These are phyloP conservation scores for Vanrija pseudolonga DNA, from an alignment of 1,284 basidiomycete genomes.

Conservation along the genomic window DNA sequence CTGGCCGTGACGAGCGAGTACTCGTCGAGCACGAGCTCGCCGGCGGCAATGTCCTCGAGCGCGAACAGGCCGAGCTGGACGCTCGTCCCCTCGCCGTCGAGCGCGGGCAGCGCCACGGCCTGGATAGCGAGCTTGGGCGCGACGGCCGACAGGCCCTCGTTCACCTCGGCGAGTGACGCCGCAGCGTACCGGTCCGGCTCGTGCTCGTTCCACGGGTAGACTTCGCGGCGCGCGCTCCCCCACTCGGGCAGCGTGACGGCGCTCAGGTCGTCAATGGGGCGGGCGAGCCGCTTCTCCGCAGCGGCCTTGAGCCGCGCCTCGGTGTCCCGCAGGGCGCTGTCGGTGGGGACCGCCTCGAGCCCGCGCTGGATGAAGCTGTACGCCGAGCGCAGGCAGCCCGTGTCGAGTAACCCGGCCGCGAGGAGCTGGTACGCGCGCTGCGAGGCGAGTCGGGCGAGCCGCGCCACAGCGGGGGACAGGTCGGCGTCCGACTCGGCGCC, in stretches of 20 bases:
- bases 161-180: conserved; percentile 9
- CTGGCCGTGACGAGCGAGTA: conserved; percentile 15
- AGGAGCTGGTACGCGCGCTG: conserved; percentile 9
- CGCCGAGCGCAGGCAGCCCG: conserved; percentile 8
- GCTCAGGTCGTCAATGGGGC: neutral
- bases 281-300: neutral
- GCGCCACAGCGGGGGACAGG: too few relatives aligned
- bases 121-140: conserved; percentile 15
- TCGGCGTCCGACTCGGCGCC: neutral
- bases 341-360: neutral
- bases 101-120: conserved; percentile 5
- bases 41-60: conserved; percentile 13
- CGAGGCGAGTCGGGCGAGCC: neutral
- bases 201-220: conserved; percentile 15
- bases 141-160: neutral
- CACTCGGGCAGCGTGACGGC: conserved; percentile 1
- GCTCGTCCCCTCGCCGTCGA: conserved; percentile 1
- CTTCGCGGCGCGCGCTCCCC: conserved; percentile 6
- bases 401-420: neutral
- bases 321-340: neutral
- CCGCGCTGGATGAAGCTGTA: conserved; percentile 9
- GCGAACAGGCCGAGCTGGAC: conserved; percentile 17
- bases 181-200: conserved; percentile 11
- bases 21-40: conserved; percentile 12
- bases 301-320: neutral